Evolutionary conservation across 495 filamentous ascomycete genomes (phyloP).

Genomic region (Pyrenopolyporus hunteri): DNA sequence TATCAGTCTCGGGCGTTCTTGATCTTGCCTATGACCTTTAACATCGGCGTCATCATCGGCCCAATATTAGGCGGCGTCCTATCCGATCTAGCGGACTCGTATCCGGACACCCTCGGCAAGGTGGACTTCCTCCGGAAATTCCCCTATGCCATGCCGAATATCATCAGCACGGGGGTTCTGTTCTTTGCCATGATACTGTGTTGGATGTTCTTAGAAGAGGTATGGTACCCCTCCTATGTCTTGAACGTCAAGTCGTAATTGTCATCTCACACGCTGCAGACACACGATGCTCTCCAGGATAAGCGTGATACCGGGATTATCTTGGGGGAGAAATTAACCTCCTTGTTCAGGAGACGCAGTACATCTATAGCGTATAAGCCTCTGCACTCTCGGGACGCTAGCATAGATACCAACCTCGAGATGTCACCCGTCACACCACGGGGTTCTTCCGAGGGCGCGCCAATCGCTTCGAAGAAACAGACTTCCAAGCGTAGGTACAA

Average conservation of each 20-base stretch:
- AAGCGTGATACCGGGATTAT: conserved; percentile 57
- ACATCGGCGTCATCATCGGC: conserved; percentile 79
- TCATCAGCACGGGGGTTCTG: conserved; percentile 73
- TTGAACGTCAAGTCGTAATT: neutral
- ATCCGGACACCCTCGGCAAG: conserved; percentile 71
- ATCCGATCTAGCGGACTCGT: conserved; percentile 73
- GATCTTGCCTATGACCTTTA: conserved; percentile 77
- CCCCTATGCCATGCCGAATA: conserved; percentile 78
- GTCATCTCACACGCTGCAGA: conserved; percentile 49
- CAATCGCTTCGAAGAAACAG: conserved; percentile 1
- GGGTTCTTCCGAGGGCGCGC: conserved; percentile 11
- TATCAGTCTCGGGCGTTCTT: conserved; percentile 70
- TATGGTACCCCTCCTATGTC: conserved; percentile 32
- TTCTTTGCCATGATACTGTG: conserved; percentile 59
- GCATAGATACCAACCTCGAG: conserved; percentile 38
- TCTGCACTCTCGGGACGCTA: conserved; percentile 33
- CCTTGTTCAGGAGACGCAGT: conserved; percentile 24
- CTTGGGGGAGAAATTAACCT: conserved; percentile 39
- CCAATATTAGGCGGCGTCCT: conserved; percentile 75
- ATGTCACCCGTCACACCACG: conserved; percentile 39
- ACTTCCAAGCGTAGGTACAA: conserved; percentile 43
- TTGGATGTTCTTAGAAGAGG: conserved; percentile 73
- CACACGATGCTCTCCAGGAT: conserved; percentile 55
- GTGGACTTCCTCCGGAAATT: conserved; percentile 69
- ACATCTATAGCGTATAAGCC: conserved; percentile 35